These are phyloP conservation scores for Haplographium delicatum DNA, from an alignment of 495 filamentous ascomycete species.

Conservation along the genomic window DNA sequence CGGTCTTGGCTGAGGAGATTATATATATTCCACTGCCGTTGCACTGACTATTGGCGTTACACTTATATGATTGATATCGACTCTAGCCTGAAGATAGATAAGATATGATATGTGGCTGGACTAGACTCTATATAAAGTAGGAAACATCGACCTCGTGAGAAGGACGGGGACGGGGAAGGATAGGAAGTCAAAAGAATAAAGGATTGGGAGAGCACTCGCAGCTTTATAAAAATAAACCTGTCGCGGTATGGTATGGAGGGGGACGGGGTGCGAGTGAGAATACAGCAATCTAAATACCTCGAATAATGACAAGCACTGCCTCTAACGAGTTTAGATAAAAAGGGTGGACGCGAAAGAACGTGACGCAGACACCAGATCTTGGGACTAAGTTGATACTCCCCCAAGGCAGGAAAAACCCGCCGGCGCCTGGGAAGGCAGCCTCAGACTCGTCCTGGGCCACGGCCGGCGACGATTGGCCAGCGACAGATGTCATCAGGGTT, in stretches of 20 bases:
- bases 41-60: too few relatives aligned
- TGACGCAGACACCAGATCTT: conserved; percentile 18
- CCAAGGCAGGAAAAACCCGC: conserved; percentile 5
- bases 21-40: too few relatives aligned
- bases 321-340: conserved; percentile 18
- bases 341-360: conserved; percentile 19
- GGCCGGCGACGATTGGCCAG: background rate
- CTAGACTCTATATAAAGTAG: conserved; percentile 6
- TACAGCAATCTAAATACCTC: conserved; percentile 4
- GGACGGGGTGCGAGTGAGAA: conserved; percentile 9
- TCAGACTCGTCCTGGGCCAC: background rate
- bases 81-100: too few relatives aligned
- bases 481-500: conserved; percentile 3
- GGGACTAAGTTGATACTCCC: background rate
- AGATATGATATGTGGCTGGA: too few relatives aligned
- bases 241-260: conserved; percentile 1
- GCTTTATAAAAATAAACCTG: conserved; percentile 11
- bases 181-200: background rate
- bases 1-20: background rate
- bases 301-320: conserved; percentile 17
- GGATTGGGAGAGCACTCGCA: too few relatives aligned
- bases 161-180: background rate
- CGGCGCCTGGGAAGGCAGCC: conserved; percentile 15
- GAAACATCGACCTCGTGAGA: background rate
- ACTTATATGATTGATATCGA: too few relatives aligned